phyloP scores from a whole-genome alignment of 768 basidiomycete genomes.

The Leccinum fibrillosum region DNA sequence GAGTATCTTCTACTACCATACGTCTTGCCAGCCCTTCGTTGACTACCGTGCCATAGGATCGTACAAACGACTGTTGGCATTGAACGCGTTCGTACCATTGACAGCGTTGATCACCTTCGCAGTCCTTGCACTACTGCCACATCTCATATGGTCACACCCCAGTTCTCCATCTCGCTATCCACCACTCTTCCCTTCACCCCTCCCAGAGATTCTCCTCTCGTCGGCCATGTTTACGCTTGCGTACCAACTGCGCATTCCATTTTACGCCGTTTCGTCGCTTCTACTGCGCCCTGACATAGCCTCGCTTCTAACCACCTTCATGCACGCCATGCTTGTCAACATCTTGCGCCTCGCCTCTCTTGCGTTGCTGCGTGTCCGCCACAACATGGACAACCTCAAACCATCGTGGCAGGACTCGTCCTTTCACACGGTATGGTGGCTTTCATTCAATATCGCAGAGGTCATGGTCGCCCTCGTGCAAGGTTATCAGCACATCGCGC shows the following conservation, averaged over 20 bases:
- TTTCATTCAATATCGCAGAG: conserved; percentile 68
- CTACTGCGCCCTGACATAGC: conserved; percentile 25
- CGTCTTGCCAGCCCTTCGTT: not conserved
- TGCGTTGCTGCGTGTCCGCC: conserved; percentile 50
- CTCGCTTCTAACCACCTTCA: conserved; percentile 36
- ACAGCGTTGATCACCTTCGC: conserved; percentile 48
- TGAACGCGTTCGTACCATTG: conserved; percentile 61
- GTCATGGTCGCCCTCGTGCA: conserved; percentile 62
- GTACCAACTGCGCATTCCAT: conserved; percentile 31
- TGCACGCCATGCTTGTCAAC: conserved; percentile 52
- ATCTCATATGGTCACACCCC: conserved; percentile 43
- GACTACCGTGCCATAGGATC: conserved; percentile 46
- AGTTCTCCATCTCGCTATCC: conserved; percentile 39
- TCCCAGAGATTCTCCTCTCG: conserved; percentile 63
- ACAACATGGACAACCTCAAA: conserved; percentile 36
- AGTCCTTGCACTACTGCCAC: conserved; percentile 49
- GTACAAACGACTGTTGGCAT: conserved; percentile 49
- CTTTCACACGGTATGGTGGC: conserved; percentile 73
- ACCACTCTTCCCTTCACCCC: conserved; percentile 54
- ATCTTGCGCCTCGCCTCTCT: conserved; percentile 53
- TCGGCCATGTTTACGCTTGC: conserved; percentile 47
- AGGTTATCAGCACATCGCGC: conserved; percentile 62
- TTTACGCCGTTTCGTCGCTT: conserved; percentile 34
- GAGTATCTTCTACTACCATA: conserved; percentile 12
- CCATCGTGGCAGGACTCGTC: conserved; percentile 55